Base-by-base conservation (phyloP, 2,329 filamentous ascomycete genomes). In the Phialophora macrospora region DNA sequence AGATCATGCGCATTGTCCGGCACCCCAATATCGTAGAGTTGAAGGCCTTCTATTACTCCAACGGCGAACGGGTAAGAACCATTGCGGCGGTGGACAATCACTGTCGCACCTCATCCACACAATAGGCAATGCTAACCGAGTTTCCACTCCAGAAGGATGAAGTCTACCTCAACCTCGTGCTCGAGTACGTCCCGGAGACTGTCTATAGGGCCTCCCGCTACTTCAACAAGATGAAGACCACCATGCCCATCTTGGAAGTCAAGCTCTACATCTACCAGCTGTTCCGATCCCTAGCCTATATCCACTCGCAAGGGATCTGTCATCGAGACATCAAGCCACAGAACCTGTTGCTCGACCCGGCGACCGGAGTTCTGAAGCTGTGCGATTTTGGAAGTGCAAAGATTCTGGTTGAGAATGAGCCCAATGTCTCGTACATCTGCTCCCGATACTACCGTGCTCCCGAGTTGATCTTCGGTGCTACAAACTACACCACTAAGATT, bases 171-270 rank as follows among this genome's bases (percentile, higher is more conserved):
- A 99, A 99, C 77, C 86, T 99, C 68, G 94, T 99, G 60, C 92
- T 98, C 79, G 95, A 99, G 79, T 99, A 93, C 75, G 95, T 99
- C 57, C 95, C 95, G 58, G 95, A 99, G 83, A 99, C 95, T 12
- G 95, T 99, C 59, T 99, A 99, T 80, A 90, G 95, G 75, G 95
- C 95, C 51, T 98, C 95, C 70, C 90, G 95, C 75, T 98, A 97
- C 83, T 99, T 99, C 86, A 98, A 96, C 86, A 99, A 99, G 84
- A 90, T 98, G 90, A 99, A 98, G 88, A 96, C 93, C 6, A 97
- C 94, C 60, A 99, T 99, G 95, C 95, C 95, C 17, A 97, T 94
- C 74, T 87, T 99, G 73, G 95, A 99, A 80, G 93, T 98, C 77
- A 99, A 99, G 85, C 90, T 99, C 69, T 99, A 98, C 85, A 99